Evolutionary conservation across 208 protist genomes (phyloP).

Genomic region (Leptomonas seymouri): DNA sequence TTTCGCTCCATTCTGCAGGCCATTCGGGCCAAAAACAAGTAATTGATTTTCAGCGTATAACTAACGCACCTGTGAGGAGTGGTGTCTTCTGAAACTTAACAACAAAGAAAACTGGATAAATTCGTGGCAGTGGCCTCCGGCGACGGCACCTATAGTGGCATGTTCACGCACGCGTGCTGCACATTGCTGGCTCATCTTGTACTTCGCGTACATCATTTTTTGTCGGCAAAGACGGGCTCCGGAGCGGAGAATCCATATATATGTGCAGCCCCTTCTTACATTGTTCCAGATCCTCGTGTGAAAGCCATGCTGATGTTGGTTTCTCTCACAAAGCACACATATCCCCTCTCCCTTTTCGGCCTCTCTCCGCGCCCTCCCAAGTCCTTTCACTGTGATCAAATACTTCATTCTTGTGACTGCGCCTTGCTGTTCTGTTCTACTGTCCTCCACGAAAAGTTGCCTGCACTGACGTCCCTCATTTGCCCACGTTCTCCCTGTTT

Average conservation of each 20-base stretch:
- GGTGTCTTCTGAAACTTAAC: background rate
- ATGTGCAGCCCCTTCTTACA: background rate
- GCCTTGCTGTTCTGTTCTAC: background rate
- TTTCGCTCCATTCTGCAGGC: constrained; percentile 61
- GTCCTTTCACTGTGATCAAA: constrained; percentile 22
- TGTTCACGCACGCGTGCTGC: no score
- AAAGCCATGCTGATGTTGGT: background rate
- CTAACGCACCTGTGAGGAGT: background rate
- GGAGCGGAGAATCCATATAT: no score
- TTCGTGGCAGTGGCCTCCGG: no score
- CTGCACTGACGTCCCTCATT: background rate
- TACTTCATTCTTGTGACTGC: background rate
- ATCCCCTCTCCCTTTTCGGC: background rate
- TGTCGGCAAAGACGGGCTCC: no score
- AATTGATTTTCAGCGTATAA: constrained; percentile 9
- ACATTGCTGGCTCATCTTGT: no score
- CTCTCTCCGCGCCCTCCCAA: background rate
- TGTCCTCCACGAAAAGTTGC: background rate
- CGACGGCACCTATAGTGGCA: no score
- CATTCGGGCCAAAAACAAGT: constrained; percentile 38
- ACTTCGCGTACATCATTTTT: no score
- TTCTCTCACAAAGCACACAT: background rate
- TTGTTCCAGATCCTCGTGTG: background rate
- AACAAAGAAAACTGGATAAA: constrained; percentile 2
- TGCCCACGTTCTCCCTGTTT: background rate